Percentiles rank a stretch among this genome's conserved stretches.
Conservation (phyloP, 306 rosid species). For the peach (Prunus persica) region Prunus_persica_NCBIv2 NC_034015.1:10433501-10434000, state of each 20-base stretch:
- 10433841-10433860: conserved; percentile 94
- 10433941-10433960: conserved; percentile 92
- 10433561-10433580: conserved; percentile 54
- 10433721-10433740: conserved; percentile 97
- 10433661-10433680: conserved; percentile 95
- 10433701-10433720: conserved; percentile 93
- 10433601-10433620: conserved; percentile 51
- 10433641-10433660: conserved; percentile 86
- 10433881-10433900: conserved; percentile 96
- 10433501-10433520: conserved; percentile 40
- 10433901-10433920: conserved; percentile 97
- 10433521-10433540: conserved; percentile 56
- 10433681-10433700: conserved; percentile 86
- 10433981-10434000: conserved; percentile 90
- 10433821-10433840: conserved; percentile 90
- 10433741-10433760: conserved; percentile 93
- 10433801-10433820: conserved; percentile 94
- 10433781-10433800: conserved; percentile 99
- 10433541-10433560: conserved; percentile 61
- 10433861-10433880: conserved; percentile 94
- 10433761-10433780: conserved; percentile 97
- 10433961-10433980: conserved; percentile 77
- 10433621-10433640: conserved; percentile 49
- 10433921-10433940: conserved; percentile 92
- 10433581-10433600: conserved; percentile 44